Evolutionary conservation across 1,284 basidiomycete species (phyloP), one percentile per base, ranked within the genome.

Genomic region (Athelia psychrophila): DNA sequence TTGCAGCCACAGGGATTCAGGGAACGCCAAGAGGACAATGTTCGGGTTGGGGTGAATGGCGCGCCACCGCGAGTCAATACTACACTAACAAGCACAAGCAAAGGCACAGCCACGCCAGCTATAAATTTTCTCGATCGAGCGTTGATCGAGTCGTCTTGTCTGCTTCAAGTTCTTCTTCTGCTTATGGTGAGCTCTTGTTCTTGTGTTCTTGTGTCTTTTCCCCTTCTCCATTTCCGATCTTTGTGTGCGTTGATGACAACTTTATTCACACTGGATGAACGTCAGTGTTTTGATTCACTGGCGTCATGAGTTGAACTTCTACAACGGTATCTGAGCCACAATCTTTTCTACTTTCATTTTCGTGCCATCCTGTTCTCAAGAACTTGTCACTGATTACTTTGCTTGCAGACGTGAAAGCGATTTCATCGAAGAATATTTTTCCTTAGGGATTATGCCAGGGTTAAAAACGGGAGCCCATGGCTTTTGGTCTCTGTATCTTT

Each of bases 211-310:
- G 27, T 30, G n/a, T n/a, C n/a, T n/a, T n/a, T n/a, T n/a, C n/a
- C n/a, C n/a, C 22, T 44, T 22, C 42, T 46, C 25, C 10, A 8
- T 46, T 23, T 46, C 44, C 6, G 9, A 23, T 46, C 44, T 46
- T 46, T 46, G 44, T 24, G 44, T 30, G 44, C 25, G 44, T 46
- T 46, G 44, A 46, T 46, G 44, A 46, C 44, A 46, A 42, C 44
- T 46, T 24, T 46, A 46, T 46, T 46, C 44, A 46, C 44, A 46
- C 44, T 46, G 44, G 16, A 46, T 27, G 44, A 46, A 46, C 22
- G 44, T n/a, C 44, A 16, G 25, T 46, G 44, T 46, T 27, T 46
- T 46, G 44, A 42, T 46, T 24, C 44, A 46, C 22, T 27, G 19
- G 44, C 44, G 22, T 46, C 44, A 24, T 46, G 44, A 46, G 44